Percentiles rank a stretch among this genome's conserved stretches.
Evolutionary conservation across 257 asterid species (phyloP).

Genomic region (Nicotiana tabacum): DNA sequence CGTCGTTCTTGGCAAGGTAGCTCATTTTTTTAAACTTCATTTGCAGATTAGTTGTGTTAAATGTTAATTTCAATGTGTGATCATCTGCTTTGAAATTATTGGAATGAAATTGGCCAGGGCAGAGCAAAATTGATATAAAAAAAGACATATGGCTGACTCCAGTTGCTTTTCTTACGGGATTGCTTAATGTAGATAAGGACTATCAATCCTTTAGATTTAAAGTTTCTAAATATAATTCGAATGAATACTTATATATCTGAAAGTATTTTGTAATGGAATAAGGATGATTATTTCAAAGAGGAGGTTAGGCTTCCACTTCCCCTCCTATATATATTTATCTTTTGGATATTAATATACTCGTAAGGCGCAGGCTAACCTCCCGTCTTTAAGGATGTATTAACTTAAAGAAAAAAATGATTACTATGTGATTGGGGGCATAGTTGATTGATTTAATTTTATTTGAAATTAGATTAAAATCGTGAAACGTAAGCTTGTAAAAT

Average conservation of each 20-base stretch:
- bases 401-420: neutral
- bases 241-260: neutral
- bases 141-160: neutral
- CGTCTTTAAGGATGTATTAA: neutral
- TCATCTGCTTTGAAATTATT: neutral
- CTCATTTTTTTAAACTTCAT: neutral
- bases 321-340: neutral
- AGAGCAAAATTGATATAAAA: neutral
- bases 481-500: no score
- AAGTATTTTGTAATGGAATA: neutral
- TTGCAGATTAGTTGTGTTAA: neutral
- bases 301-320: neutral
- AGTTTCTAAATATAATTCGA: neutral
- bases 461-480: neutral
- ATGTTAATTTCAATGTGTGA: neutral
- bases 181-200: neutral
- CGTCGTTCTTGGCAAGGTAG: constrained; percentile 51
- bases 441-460: neutral
- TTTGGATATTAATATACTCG: neutral
- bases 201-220: neutral
- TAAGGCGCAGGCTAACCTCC: neutral
- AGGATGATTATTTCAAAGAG: neutral
- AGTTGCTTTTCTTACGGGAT: neutral
- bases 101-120: neutral
- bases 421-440: neutral